Evolutionary conservation across 73 alveolate species (phyloP), one percentile per base, ranked within the genome.

Genomic region (Breviolum minutum): DNA sequence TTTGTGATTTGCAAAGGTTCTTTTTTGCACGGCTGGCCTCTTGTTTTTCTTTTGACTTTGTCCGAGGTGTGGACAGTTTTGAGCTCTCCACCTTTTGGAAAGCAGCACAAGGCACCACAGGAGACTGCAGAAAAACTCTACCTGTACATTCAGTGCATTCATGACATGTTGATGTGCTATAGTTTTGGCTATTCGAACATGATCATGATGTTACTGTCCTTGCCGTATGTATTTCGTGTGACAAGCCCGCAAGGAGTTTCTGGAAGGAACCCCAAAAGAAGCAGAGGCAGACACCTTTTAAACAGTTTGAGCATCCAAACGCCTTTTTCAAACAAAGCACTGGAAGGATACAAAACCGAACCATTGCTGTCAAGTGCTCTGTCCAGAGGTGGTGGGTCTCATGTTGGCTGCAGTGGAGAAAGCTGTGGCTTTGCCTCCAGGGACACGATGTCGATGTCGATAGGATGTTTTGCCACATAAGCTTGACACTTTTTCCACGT

Each of bases 71-170:
- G 98, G 98, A 92, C 98, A 0, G 98, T 71, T 9, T 26, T 92
- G 91, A 92, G 98, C 73, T 92, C 98, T 8, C 81, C 98, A 48
- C 69, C 98, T 61, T 92, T 92, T 40, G 98, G 98, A 29, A 92
- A 92, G 98, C 77, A 62, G 68, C 98, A 92, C 98, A 92, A 92
- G 70, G 98, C 98, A 27, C 98, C 98, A 4, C 98, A 92, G 81
- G 54, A 70, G 11, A 19, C 26, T 4, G 19, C 79, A 24, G 1
- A 19, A 24, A 19, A 2, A 24, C 26, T n/a, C 84, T 74, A 10
- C 40, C 24, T 12, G 3, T 13, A 40, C 84, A 27, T 73, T 12
- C 84, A 74, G 83, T 73, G 24, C 54, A 27, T 17, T 48, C 71
- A n/a, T n/a, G n/a, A n/a, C n/a, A n/a, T n/a, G n/a, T 40, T 40